Evolutionary conservation across 192 early-diverging fungal species (phyloP).

Genomic region (Backusella psychrophila): DNA sequence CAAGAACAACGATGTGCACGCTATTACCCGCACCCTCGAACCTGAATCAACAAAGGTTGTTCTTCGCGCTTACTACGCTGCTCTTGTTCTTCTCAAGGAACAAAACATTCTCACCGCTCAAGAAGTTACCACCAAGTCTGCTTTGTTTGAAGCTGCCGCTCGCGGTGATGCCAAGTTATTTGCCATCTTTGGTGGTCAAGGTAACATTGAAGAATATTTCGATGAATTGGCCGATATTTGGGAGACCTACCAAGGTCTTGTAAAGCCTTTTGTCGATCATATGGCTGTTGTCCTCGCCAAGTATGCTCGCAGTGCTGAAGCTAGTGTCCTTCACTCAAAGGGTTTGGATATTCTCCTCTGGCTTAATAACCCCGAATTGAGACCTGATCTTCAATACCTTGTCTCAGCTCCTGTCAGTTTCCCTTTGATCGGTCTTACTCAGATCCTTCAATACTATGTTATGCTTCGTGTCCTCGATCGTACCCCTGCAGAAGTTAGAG

Average conservation of each 20-base stretch:
- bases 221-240: slow-evolving; percentile 82
- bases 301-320: slow-evolving; percentile 58
- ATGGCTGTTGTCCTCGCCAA: slow-evolving; percentile 69
- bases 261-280: slow-evolving; percentile 72
- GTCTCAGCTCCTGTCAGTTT: slow-evolving; percentile 78
- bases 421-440: slow-evolving; percentile 89
- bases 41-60: slow-evolving; percentile 58
- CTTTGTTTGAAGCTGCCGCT: slow-evolving; percentile 67
- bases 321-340: slow-evolving; percentile 69
- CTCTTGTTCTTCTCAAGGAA: slow-evolving; percentile 61
- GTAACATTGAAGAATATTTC: slow-evolving; percentile 94
- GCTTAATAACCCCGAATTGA: slow-evolving; percentile 73
- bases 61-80: slow-evolving; percentile 77
- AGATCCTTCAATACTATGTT: slow-evolving; percentile 87
- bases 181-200: slow-evolving; percentile 96
- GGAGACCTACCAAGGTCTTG: slow-evolving; percentile 75
- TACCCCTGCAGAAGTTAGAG: slow-evolving; percentile 57
- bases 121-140: slow-evolving; percentile 49
- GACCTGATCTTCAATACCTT: slow-evolving; percentile 78
- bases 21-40: slow-evolving; percentile 54
- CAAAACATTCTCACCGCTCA: slow-evolving; percentile 35
- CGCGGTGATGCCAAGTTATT: slow-evolving; percentile 62
- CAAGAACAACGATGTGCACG: slow-evolving; percentile 83
- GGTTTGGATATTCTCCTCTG: slow-evolving; percentile 84
- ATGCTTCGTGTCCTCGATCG: slow-evolving; percentile 67